phyloP scores from a whole-genome alignment of 495 filamentous ascomycete species.

The Glutinoglossum americanum region DNA sequence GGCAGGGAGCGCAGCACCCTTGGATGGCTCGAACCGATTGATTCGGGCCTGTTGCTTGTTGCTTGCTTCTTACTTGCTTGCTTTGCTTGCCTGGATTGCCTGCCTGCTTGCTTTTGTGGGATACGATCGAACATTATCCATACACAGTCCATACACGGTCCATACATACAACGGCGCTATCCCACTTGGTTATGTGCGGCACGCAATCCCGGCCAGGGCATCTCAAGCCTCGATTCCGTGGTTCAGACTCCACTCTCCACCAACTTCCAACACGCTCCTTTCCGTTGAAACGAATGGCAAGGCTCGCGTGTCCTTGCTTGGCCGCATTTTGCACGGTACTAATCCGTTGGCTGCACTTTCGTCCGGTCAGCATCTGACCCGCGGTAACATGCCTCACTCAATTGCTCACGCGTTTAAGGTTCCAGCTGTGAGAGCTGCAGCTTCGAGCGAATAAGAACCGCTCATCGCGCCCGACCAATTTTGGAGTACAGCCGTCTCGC shows the following conservation, averaged over 20 bases:
- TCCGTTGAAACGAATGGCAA: neutral
- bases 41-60: neutral
- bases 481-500: slow-evolving; percentile 2
- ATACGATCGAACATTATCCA: neutral
- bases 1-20: neutral
- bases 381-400: neutral
- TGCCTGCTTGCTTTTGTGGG: neutral
- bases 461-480: slow-evolving; percentile 2
- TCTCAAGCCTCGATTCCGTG: neutral
- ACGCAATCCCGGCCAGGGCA: neutral
- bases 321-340: neutral
- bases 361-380: slow-evolving; percentile 1
- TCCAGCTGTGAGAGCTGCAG: neutral
- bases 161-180: neutral
- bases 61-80: neutral
- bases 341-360: neutral
- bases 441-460: neutral
- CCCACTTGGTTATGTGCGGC: neutral
- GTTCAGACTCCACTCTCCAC: neutral
- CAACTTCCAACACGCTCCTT: neutral
- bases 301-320: neutral
- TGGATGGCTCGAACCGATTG: neutral
- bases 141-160: too few relatives aligned
- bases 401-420: slow-evolving; percentile 2
- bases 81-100: neutral